These are phyloP conservation scores for Liriodendron chinense DNA, from an alignment of 164 flowering plant species.

Conservation along the genomic window DNA sequence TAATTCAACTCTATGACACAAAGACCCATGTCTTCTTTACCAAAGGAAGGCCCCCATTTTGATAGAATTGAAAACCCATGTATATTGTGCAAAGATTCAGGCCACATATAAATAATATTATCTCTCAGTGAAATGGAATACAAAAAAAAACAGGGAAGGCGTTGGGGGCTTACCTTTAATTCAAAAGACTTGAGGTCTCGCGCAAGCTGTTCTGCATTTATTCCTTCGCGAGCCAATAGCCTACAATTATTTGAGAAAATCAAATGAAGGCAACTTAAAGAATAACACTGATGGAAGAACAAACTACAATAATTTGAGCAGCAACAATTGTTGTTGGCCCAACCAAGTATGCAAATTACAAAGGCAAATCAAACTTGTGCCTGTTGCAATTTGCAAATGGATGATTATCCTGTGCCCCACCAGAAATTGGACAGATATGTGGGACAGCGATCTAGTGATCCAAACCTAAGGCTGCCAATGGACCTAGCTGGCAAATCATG, in stretches of 20 bases:
- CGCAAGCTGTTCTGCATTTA: conserved; percentile 97
- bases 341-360: background rate
- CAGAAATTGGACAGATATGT: too few relatives aligned
- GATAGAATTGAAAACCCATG: too few relatives aligned
- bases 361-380: background rate
- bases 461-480: too few relatives aligned
- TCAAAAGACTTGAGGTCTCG: conserved; percentile 95
- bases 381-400: too few relatives aligned
- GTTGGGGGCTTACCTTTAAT: conserved; percentile 51
- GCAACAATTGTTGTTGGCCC: background rate
- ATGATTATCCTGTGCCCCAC: too few relatives aligned
- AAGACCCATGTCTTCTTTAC: too few relatives aligned
- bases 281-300: background rate
- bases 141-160: background rate
- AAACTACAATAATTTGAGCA: background rate
- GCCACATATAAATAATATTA: background rate
- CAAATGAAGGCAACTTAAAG: background rate
- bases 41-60: too few relatives aligned
- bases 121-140: background rate
- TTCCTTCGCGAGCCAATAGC: conserved; percentile 91
- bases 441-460: too few relatives aligned
- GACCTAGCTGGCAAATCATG: too few relatives aligned
- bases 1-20: too few relatives aligned
- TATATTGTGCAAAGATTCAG: background rate
- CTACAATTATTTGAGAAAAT: conserved; percentile 24